Evolutionary conservation across 1,284 basidiomycete genomes (phyloP), one percentile per base, ranked within the genome.

Genomic region (Phellinidium pouzarii): DNA sequence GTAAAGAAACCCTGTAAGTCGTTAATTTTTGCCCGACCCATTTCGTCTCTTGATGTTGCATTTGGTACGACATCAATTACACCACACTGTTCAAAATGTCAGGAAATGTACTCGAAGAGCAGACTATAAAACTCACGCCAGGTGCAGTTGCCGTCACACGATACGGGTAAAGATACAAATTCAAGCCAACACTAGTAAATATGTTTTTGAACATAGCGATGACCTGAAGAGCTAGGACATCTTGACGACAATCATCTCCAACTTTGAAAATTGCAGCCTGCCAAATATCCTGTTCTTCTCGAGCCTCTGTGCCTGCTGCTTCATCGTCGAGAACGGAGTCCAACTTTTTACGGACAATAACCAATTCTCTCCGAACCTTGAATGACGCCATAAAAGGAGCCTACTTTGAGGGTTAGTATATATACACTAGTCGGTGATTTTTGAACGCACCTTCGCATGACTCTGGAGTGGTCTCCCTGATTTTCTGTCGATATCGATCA

Each of bases 161-260:
- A 66, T 99, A 99, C 0, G 96, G 96, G 68, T 85, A 95, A 23
- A 99, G 78, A 64, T 99, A 98, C 26, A 98, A 73, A 17, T 87
- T 91, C 52, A 99, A 72, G 1, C 96, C 96, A 49, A 95, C 81
- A 55, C 77, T 77, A 11, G 80, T 89, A 70, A 95, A 99, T 58
- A 98, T 90, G 67, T 96, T 98, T 72, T 99, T 99, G 79, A 99
- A 96, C 92, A 99, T 98, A 7, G 96, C 96, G 59, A 99, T 99
- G 59, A 97, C 75, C 66, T 99, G 96, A 52, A 99, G 73, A 0
- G 96, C 96, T 37, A 99, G 78, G 19, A 98, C 88, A 62, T 99
- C 96, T 69, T 99, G 96, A 42, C 96, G 83, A 68, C 96, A 99
- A 66, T 99, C 96, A 66, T 99, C 96, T 50, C 96, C 96, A 56